phyloP scores from a whole-genome alignment of 139 green algal genomes.

The Chara braunii region DNA sequence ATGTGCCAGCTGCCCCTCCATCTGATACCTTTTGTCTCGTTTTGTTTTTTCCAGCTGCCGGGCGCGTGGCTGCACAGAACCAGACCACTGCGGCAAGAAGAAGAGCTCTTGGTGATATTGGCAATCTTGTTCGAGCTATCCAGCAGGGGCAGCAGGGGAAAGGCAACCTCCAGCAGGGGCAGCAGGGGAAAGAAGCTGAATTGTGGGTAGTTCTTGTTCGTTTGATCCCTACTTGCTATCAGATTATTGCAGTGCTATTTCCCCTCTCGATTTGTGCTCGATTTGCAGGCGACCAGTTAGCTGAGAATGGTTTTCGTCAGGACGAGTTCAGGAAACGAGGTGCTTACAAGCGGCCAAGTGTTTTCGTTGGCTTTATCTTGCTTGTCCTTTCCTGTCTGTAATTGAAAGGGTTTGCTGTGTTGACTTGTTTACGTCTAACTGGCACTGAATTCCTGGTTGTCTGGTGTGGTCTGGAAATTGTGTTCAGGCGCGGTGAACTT shows the following conservation, averaged over 20 bases:
- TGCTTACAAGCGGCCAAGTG: too few relatives aligned
- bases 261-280: background rate
- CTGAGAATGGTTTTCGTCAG: too few relatives aligned
- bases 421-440: too few relatives aligned
- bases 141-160: constrained; percentile 5
- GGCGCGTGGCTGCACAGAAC: background rate
- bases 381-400: too few relatives aligned
- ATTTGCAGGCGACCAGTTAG: too few relatives aligned
- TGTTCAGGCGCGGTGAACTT: too few relatives aligned
- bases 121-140: constrained; percentile 17
- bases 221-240: background rate
- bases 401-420: too few relatives aligned
- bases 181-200: constrained; percentile 10
- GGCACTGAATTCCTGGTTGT: too few relatives aligned
- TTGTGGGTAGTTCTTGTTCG: constrained; percentile 3
- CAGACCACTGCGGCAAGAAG: background rate
- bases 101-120: constrained; percentile 5
- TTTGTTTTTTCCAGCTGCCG: background rate
- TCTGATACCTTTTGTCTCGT: background rate
- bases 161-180: constrained; percentile 1
- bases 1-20: background rate
- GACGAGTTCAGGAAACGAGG: too few relatives aligned
- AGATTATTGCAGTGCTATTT: background rate
- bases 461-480: too few relatives aligned
- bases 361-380: too few relatives aligned